Conservation (phyloP, 345 rosid species). For the Corymbia maculata region DNA sequence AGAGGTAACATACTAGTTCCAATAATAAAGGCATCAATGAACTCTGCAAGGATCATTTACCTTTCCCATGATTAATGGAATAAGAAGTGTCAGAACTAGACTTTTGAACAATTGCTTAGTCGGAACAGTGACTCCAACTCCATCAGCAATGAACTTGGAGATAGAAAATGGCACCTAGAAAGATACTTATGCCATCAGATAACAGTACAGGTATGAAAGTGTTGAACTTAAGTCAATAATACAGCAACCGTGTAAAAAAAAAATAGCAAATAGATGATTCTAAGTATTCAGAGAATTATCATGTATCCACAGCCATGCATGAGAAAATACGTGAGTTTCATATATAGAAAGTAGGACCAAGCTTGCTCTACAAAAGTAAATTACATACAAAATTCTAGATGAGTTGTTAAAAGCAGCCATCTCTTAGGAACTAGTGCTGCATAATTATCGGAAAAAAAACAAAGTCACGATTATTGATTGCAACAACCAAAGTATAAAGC, state of each 20-base stretch:
- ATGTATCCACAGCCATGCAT: neutral
- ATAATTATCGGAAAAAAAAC: neutral
- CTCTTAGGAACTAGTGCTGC: neutral
- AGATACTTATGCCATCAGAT: neutral
- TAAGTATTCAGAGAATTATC: neutral
- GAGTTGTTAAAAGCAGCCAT: neutral
- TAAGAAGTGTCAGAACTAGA: slow-evolving; percentile 58
- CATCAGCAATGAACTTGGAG: slow-evolving; percentile 72
- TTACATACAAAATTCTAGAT: neutral
- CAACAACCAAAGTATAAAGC: neutral
- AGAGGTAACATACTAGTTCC: neutral
- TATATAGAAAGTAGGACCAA: neutral
- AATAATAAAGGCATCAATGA: neutral
- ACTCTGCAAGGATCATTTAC: slow-evolving; percentile 14
- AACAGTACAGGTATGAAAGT: neutral
- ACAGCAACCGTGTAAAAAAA: neutral
- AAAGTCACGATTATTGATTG: neutral
- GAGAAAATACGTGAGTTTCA: neutral
- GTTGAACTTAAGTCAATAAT: neutral
- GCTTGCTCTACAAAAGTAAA: neutral
- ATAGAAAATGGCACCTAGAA: slow-evolving; percentile 81
- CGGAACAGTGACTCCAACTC: slow-evolving; percentile 80
- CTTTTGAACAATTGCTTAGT: slow-evolving; percentile 68
- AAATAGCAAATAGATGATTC: neutral
- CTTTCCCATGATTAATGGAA: slow-evolving; percentile 85